Conservation (phyloP, 345 rosid species). For the Turnera subulata region DNA sequence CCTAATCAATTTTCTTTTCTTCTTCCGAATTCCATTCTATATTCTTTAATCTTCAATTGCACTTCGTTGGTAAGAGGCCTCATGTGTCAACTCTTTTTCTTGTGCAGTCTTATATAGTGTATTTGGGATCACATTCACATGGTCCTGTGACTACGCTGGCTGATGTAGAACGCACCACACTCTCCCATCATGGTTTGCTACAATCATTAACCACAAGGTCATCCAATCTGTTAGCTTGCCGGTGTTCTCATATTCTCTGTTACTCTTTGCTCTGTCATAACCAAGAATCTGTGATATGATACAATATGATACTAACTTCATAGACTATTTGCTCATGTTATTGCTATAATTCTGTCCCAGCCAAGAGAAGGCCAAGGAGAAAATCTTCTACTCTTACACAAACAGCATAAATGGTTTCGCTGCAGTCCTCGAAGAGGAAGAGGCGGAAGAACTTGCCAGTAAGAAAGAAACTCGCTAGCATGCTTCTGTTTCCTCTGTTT, state of each 20-base stretch:
- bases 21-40: neutral
- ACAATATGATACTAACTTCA: no score
- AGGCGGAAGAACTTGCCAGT: slow-evolving; percentile 17
- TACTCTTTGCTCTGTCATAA: no score
- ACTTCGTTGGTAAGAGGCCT: neutral
- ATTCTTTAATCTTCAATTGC: neutral
- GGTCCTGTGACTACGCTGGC: neutral
- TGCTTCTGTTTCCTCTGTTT: neutral
- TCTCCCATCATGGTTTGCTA: slow-evolving; percentile 10
- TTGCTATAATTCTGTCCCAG: neutral
- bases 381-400: slow-evolving; percentile 24
- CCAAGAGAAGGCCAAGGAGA: slow-evolving; percentile 8
- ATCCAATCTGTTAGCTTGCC: no score
- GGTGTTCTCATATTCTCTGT: no score
- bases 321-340: neutral
- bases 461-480: neutral
- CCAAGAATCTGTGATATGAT: no score
- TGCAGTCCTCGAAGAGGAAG: slow-evolving; percentile 23
- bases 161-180: neutral
- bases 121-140: slow-evolving; percentile 22
- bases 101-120: slow-evolving; percentile 21
- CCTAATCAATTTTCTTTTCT: neutral
- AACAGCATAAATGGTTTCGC: slow-evolving; percentile 26
- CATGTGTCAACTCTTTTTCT: neutral
- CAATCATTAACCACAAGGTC: slow-evolving; percentile 15